Evolutionary conservation across 805 yeast genomes (phyloP).

Genomic region (Lachancea lanzarotensis): DNA sequence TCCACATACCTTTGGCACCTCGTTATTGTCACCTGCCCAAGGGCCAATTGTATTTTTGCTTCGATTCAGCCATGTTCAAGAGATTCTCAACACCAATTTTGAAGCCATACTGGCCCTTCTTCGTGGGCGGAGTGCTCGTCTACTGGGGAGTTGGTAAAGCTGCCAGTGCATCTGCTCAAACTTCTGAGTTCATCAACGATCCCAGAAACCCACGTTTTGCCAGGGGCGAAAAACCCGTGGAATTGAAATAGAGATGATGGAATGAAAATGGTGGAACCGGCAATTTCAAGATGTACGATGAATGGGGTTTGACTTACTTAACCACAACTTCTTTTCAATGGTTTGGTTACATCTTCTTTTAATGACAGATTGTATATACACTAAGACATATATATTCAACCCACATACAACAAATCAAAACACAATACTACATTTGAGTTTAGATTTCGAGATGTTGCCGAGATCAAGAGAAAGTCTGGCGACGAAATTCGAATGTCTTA

Average conservation of each 20-base stretch:
- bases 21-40: not conserved
- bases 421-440: too few species aligned
- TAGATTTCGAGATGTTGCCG: too few species aligned
- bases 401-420: not conserved
- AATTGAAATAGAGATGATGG: conserved; percentile 22
- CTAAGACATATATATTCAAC: conserved; percentile 3
- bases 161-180: conserved; percentile 59
- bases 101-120: conserved; percentile 84
- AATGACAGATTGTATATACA: conserved; percentile 8
- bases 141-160: conserved; percentile 66
- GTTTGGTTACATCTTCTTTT: not conserved
- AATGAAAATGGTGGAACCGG: not conserved
- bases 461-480: too few species aligned
- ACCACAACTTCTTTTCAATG: not conserved
- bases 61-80: conserved; percentile 26
- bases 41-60: conserved; percentile 1
- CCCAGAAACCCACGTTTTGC: conserved; percentile 93
- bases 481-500: too few species aligned
- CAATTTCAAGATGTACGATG: too few species aligned
- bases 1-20: not conserved
- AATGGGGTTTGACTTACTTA: not conserved
- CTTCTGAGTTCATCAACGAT: conserved; percentile 81
- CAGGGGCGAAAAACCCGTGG: conserved; percentile 45
- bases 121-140: conserved; percentile 72
- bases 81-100: conserved; percentile 40